Evolutionary conservation across 1,284 basidiomycete species (phyloP).

Genomic region (Testicularia cyperi): DNA sequence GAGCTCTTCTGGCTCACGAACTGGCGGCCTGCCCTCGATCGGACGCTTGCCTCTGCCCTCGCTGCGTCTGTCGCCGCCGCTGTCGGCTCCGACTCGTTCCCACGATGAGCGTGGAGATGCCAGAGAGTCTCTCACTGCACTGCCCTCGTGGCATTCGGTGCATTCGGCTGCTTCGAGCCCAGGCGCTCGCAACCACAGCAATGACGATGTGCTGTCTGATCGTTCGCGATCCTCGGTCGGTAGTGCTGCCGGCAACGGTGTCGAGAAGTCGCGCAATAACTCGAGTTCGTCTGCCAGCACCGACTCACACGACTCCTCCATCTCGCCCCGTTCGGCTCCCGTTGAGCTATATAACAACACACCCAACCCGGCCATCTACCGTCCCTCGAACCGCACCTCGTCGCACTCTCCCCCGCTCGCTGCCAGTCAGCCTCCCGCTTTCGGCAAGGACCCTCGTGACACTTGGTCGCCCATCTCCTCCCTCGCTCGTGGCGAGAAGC

Average conservation of each 20-base stretch:
- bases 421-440: conserved; percentile 2
- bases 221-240: no score
- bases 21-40: conserved; percentile 20
- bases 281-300: no score
- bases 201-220: no score
- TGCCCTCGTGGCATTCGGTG: conserved; percentile 9
- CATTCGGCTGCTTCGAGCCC: conserved; percentile 1
- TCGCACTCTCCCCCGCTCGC: conserved; percentile 14
- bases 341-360: conserved; percentile 11
- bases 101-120: conserved; percentile 8
- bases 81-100: conserved; percentile 4
- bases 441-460: conserved; percentile 20
- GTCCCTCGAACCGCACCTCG: neutral
- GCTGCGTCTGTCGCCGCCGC: conserved; percentile 30
- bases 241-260: conserved; percentile 11
- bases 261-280: no score
- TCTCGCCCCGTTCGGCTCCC: conserved; percentile 24
- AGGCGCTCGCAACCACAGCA: conserved; percentile 3
- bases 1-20: no score
- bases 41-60: conserved; percentile 21
- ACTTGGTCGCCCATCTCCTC: conserved; percentile 29
- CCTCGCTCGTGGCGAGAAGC: conserved; percentile 36
- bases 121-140: neutral
- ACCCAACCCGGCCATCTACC: neutral
- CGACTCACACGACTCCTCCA: conserved; percentile 18